Percentiles rank a stretch among this genome's conserved stretches.
Evolutionary conservation across 352 stramenopile species (phyloP).

Genomic region (Globisporangium radiosum): DNA sequence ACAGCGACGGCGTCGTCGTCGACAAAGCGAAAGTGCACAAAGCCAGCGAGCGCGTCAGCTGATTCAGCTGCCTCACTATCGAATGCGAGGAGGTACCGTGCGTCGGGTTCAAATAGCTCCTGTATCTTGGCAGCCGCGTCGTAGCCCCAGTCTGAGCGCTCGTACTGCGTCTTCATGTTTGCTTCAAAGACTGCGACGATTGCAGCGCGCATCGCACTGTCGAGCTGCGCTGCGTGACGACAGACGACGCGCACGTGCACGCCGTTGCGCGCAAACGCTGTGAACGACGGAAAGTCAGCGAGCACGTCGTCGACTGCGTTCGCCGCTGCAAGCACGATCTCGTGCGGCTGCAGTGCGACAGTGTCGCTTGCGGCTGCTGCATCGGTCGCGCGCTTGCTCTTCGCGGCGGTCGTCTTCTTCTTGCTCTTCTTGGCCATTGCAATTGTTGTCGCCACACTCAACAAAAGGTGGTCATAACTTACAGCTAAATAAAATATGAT

Average conservation of each 20-base stretch:
- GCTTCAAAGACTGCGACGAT: conserved; percentile 78
- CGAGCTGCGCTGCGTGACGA: conserved; percentile 29
- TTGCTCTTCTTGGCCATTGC: conserved; percentile 21
- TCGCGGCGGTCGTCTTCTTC: neutral
- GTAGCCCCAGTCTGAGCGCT: conserved; percentile 86
- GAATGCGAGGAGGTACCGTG: conserved; percentile 79
- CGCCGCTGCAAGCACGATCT: conserved; percentile 30
- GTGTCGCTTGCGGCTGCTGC: neutral
- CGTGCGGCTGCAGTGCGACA: conserved; percentile 1
- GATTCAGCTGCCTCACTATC: conserved; percentile 7
- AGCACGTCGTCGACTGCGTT: conserved; percentile 58
- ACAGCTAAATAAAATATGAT: no score
- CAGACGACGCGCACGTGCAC: conserved; percentile 38
- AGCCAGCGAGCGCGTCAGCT: conserved; percentile 41
- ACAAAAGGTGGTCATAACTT: no score
- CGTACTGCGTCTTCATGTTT: conserved; percentile 91
- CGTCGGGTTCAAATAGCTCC: conserved; percentile 83
- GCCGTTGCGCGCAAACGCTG: conserved; percentile 42
- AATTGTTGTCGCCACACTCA: conserved; percentile 1
- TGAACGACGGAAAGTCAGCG: conserved; percentile 52
- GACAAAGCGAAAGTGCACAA: conserved; percentile 92
- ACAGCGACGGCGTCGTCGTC: conserved; percentile 87
- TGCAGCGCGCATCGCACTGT: conserved; percentile 19
- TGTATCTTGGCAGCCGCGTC: conserved; percentile 71
- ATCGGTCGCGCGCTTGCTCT: neutral